Conservation (phyloP, 2,329 filamentous ascomycete genomes). For the Ascochyta viciae-villosae region DNA sequence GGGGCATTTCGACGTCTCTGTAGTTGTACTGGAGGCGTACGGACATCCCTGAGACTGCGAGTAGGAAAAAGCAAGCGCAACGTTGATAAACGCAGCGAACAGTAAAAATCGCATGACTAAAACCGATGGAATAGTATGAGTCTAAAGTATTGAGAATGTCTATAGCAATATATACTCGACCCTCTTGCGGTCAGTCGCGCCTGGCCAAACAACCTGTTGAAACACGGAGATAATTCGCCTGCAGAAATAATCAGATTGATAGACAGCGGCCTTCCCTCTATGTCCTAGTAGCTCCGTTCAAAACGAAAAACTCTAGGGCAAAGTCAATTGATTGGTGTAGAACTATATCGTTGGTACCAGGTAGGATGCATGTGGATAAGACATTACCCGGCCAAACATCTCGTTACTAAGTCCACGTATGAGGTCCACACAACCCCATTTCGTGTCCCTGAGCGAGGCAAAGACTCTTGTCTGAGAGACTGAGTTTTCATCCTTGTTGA, state of each 20-base stretch:
- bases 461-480: not conserved
- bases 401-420: not conserved
- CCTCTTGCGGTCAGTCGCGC: not conserved
- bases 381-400: not conserved
- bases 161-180: not conserved
- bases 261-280: not conserved
- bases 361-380: not conserved
- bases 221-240: not conserved
- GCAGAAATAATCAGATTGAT: not conserved
- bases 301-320: not conserved
- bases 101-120: not conserved
- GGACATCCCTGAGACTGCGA: not conserved
- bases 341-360: not conserved
- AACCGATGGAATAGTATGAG: not conserved
- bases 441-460: not conserved
- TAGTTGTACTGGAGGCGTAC: not conserved
- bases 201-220: not conserved
- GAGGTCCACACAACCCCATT: not conserved
- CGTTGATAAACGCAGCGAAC: not conserved
- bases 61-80: not conserved
- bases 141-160: not conserved
- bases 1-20: not conserved
- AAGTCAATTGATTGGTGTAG: not conserved
- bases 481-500: not conserved
- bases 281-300: not conserved